Conservation (phyloP, 2,329 filamentous ascomycete species). For the Aspergillus terreus region DNA sequence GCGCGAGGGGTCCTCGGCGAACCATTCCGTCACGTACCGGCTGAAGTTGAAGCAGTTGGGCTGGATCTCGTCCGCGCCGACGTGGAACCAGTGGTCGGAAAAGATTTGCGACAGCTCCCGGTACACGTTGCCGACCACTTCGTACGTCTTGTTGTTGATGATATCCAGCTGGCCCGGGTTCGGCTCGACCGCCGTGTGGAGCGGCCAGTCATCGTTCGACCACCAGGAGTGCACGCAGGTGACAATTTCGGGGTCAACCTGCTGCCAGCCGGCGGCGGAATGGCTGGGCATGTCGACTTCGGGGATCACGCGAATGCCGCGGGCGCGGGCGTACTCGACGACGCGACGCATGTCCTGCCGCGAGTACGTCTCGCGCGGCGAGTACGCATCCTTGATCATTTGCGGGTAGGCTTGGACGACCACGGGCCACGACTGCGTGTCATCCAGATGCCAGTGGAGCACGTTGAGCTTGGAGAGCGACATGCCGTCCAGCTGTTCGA, state of each 20-base stretch:
- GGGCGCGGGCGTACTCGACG: constrained; percentile 50
- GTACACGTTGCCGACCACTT: constrained; percentile 53
- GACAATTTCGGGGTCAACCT: constrained; percentile 54
- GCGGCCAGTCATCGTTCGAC: constrained; percentile 55
- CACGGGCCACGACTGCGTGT: constrained; percentile 55
- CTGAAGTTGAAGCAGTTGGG: constrained; percentile 57
- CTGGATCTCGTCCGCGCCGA: constrained; percentile 56
- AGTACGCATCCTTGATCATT: constrained; percentile 55
- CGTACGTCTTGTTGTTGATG: constrained; percentile 54
- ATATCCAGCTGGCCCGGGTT: constrained; percentile 57
- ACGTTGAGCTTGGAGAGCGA: constrained; percentile 56
- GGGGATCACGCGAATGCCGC: constrained; percentile 58
- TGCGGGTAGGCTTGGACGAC: constrained; percentile 49
- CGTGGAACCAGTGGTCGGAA: constrained; percentile 53
- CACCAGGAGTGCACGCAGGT: constrained; percentile 58
- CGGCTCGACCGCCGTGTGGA: constrained; percentile 55
- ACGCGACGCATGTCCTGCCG: constrained; percentile 42
- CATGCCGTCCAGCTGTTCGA: constrained; percentile 54
- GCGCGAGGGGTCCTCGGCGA: constrained; percentile 48
- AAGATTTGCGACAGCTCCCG: constrained; percentile 50
- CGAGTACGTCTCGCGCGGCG: constrained; percentile 45
- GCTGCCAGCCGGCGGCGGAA: constrained; percentile 53
- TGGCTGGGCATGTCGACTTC: constrained; percentile 63
- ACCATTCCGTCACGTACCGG: constrained; percentile 47
- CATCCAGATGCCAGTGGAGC: constrained; percentile 56